Evolutionary conservation across 352 stramenopile genomes (phyloP), one percentile per base, ranked within the genome.

Genomic region (Globisporangium camurandrum): DNA sequence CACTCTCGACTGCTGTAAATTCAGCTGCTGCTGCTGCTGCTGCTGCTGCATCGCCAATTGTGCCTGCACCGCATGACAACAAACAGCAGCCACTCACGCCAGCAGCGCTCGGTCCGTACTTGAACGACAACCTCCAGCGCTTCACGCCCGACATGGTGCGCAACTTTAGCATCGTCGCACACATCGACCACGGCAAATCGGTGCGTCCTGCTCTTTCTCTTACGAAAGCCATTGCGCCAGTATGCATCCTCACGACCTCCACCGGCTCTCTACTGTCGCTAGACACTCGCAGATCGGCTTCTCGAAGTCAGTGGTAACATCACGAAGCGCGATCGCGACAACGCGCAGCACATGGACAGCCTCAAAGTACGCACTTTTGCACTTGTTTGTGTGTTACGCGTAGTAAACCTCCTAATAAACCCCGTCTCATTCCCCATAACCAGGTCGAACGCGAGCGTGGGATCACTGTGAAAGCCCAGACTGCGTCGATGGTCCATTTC

Each of bases 401-500:
- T 9, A 26, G 17, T 20, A 9, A 12, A 17, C n/a, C 36, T 41
- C 17, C n/a, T 8, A 41, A 16, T 16, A 6, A 24, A n/a, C 5
- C 5, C n/a, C 5, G 11, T 17, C n/a, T 17, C 16, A 5, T 46
- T 5, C 31, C 9, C n/a, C 24, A 30, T 24, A 0, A 14, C 17
- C 50, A 95, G 50, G 94, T 99, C 3, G 97, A 99, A 68, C 69
- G 92, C 31, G 93, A 99, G 66, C 89, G 97, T 26, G 97, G 97
- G 20, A 99, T 99, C 56, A 99, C 97, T 0, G 96, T 99, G 17
- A 99, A 99, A 70, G 95, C 96, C 6, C 93, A 98, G 48, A 98
- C 95, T 10, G 96, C 95, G 14, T 98, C 90, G 7, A 98, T 99
- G 94, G 64, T 98, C 30, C 97, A 98, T 63, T 53, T 66, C 14